Evolutionary conservation across 2,329 filamentous ascomycete species (phyloP), one percentile per base, ranked within the genome.

Genomic region (Blastomyces parvus): DNA sequence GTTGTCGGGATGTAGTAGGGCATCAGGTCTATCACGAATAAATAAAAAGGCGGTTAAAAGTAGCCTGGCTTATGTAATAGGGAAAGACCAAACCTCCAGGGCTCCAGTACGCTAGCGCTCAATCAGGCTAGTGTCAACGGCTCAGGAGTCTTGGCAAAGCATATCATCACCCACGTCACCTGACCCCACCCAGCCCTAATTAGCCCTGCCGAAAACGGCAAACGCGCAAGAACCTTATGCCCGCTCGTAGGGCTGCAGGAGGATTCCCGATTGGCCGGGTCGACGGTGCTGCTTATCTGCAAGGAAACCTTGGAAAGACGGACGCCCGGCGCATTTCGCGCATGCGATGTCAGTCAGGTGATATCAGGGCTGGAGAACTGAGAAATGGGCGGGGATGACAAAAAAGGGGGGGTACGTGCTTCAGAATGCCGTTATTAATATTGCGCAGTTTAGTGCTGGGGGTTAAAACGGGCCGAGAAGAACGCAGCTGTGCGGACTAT

Each of bases 311-410:
- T n/a, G n/a, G n/a, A 27, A 40, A 22, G 27, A 44, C 38, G 33
- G 4, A 22, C n/a, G 38, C n/a, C n/a, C 13, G 56, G 56, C 9
- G 30, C 52, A 36, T 55, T 36, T 55, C 52, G 7, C 52, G 52
- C 52, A 55, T 55, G 27, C 13, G 6, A 3, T 36, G 27, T 19
- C 56, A n/a, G 56, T 59, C 56, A 59, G 56, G 56, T 59, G 56
- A 59, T 59, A 59, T 59, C 56, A 59, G 17, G 38, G 13, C 11
- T 6, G 5, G 5, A 14, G 30, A 33, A 33, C 5, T 33, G 5
- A 6, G 3, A 22, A 22, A 17, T 44, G 36, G 17, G 30, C 22
- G 33, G 13, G 30, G 9, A 33, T 5, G 33, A 33, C n/a, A 55
- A 55, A 55, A 33, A 27, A 13, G n/a, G 52, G 25, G 19, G 8